A percentile compares a stretch with the other conserved stretches of the same genome.
phyloP scores from a whole-genome alignment of 306 rosid genomes.

The Herpetospermum pedunculosum region DNA sequence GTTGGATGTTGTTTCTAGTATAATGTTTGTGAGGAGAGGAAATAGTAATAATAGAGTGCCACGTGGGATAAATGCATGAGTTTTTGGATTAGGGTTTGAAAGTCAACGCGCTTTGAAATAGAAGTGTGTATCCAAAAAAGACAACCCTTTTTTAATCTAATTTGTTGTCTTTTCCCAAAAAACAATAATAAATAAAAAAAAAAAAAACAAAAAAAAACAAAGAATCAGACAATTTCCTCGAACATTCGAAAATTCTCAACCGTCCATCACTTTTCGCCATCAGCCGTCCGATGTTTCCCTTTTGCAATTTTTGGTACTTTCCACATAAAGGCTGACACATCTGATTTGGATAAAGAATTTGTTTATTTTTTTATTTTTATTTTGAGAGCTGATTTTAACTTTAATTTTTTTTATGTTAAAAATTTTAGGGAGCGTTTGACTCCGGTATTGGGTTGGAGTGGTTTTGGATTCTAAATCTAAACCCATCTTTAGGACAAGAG shows the following conservation, averaged over 20 bases:
- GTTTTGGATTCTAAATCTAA: too few relatives aligned
- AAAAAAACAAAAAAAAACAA: neutral
- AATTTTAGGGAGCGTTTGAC: too few relatives aligned
- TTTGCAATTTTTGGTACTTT: neutral
- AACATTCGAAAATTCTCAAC: neutral
- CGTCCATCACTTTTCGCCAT: neutral
- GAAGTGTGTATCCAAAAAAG: too few relatives aligned
- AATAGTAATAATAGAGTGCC: neutral
- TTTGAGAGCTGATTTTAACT: too few relatives aligned
- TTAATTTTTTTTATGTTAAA: too few relatives aligned
- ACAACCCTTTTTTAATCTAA: neutral
- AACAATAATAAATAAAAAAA: too few relatives aligned
- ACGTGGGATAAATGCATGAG: neutral
- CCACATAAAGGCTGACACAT: neutral
- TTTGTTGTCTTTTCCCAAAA: neutral
- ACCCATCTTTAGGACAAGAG: too few relatives aligned
- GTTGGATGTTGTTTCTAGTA: neutral
- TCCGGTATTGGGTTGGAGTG: too few relatives aligned
- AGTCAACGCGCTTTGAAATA: too few relatives aligned
- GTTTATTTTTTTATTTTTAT: too few relatives aligned
- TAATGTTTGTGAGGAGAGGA: neutral
- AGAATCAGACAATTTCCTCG: neutral
- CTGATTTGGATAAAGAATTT: too few relatives aligned
- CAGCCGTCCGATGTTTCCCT: neutral
- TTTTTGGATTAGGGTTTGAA: too few relatives aligned